Percentiles rank a stretch among this genome's conserved stretches.
Conservation (phyloP, 2,329 filamentous ascomycete genomes). For the Orbilia quercus region DNA sequence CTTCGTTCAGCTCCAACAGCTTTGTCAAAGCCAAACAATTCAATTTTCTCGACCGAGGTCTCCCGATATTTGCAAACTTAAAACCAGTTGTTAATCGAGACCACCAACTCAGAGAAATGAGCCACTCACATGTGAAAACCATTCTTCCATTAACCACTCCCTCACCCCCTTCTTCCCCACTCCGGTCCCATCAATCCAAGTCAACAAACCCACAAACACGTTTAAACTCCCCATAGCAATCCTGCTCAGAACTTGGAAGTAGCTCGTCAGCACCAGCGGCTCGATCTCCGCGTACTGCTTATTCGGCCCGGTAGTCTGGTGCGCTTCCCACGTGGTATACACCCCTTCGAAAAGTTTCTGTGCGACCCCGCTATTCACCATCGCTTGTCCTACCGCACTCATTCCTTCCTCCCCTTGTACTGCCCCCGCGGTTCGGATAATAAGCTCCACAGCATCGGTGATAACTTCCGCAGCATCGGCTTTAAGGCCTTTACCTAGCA, state of each 20-base stretch:
- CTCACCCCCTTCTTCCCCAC: slow-evolving; percentile 61
- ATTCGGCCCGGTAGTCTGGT: slow-evolving; percentile 84
- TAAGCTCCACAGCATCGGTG: slow-evolving; percentile 70
- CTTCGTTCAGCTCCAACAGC: slow-evolving; percentile 73
- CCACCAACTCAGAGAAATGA: not conserved
- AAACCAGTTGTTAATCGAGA: not conserved
- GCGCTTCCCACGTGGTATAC: slow-evolving; percentile 76
- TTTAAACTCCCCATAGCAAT: slow-evolving; percentile 73
- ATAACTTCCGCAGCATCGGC: slow-evolving; percentile 69
- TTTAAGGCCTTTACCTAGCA: slow-evolving; percentile 65
- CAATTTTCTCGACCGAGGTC: slow-evolving; percentile 68
- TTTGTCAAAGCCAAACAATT: slow-evolving; percentile 78
- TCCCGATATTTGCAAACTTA: slow-evolving; percentile 60
- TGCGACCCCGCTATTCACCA: slow-evolving; percentile 73
- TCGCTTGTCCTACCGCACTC: slow-evolving; percentile 72
- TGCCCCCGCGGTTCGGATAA: too few species aligned
- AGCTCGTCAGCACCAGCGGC: slow-evolving; percentile 82
- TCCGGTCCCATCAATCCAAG: slow-evolving; percentile 54
- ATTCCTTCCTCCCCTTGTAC: slow-evolving; percentile 69
- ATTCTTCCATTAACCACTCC: slow-evolving; percentile 68
- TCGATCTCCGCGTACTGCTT: slow-evolving; percentile 76
- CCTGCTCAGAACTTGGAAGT: slow-evolving; percentile 83
- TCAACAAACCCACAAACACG: slow-evolving; percentile 70
- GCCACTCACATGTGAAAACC: slow-evolving; percentile 61
- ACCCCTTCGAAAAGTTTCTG: slow-evolving; percentile 74